A percentile compares a stretch with the other conserved stretches of the same genome.
Conservation (phyloP, 495 filamentous ascomycete species). For the Hyaloscypha finlandica region DNA sequence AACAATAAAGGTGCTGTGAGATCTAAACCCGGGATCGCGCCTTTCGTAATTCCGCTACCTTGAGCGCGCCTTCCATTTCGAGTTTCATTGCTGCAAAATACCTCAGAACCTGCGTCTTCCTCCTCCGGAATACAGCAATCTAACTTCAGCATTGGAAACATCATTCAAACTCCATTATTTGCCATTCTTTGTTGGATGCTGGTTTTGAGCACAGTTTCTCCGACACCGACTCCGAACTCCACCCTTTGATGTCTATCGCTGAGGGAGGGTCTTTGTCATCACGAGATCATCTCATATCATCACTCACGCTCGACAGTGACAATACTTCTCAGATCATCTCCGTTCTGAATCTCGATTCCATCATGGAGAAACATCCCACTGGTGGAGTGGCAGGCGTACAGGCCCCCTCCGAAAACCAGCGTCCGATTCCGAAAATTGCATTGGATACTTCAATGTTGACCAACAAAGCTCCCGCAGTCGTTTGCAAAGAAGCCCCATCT, state of each 20-base stretch:
- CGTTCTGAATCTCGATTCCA: background rate
- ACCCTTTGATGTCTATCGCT: background rate
- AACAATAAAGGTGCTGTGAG: background rate
- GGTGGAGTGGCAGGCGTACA: background rate
- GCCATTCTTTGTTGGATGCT: background rate
- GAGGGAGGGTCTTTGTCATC: background rate
- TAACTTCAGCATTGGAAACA: background rate
- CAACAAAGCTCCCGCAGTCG: background rate
- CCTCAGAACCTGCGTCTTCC: background rate
- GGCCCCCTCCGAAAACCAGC: background rate
- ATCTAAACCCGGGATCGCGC: background rate
- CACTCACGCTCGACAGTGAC: background rate
- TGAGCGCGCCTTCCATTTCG: background rate
- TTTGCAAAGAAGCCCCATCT: background rate
- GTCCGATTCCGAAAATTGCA: background rate
- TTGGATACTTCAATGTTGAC: background rate
- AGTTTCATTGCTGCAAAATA: background rate
- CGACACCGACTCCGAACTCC: background rate
- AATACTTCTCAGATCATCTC: background rate
- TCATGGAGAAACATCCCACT: background rate
- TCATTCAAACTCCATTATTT: conserved; percentile 5
- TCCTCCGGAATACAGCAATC: background rate
- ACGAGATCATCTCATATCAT: background rate
- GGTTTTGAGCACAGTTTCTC: background rate
- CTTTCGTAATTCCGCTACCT: background rate